Evolutionary conservation across 2,329 filamentous ascomycete species (phyloP), one percentile per base, ranked within the genome.

Genomic region (Phialophora macrospora): DNA sequence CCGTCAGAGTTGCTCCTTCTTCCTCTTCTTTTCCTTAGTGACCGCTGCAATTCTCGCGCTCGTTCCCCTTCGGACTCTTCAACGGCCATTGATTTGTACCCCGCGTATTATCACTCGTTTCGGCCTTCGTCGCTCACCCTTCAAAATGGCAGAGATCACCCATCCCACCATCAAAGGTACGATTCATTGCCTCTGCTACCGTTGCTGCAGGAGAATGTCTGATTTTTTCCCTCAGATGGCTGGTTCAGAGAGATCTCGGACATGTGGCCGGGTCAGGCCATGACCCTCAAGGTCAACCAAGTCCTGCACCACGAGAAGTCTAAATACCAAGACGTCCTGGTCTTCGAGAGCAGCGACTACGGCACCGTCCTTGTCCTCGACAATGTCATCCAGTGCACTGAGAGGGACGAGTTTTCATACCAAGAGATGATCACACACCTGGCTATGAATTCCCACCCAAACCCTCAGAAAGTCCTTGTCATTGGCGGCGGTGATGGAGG

Each of bases 371-470:
- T 99, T 65, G 94, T 99, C 70, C 88, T 99, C 73, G 95, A 99
- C 87, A 98, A 98, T 79, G 95, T 97, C 79, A 97, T 99, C 80
- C 95, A 99, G 83, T 93, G 89, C 87, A 98, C 95, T 73, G 95
- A 99, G 88, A 90, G 94, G 72, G 93, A 99, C 78, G 95, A 99
- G 85, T 99, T 98, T 86, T 92, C 93, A 79, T 88, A 85, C 71
- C 95, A 99, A 86, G 95, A 99, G 87, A 99, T 99, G 95, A 99
- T 99, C 82, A 93, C 94, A 74, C 93, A 99, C 83, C 87, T 99
- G 73, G 95, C 93, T 82, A 92, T 99, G 90, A 95, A 96, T 87
- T 92, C 94, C 61, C 95, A 99, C 87, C 95, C 95, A 73, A 89
- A 96, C 85, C 95, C 95, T 77, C 95, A 98, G 88, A 96, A 93